phyloP scores from a whole-genome alignment of 139 green algal genomes.

The Edaphochlamys debaryana region DNA sequence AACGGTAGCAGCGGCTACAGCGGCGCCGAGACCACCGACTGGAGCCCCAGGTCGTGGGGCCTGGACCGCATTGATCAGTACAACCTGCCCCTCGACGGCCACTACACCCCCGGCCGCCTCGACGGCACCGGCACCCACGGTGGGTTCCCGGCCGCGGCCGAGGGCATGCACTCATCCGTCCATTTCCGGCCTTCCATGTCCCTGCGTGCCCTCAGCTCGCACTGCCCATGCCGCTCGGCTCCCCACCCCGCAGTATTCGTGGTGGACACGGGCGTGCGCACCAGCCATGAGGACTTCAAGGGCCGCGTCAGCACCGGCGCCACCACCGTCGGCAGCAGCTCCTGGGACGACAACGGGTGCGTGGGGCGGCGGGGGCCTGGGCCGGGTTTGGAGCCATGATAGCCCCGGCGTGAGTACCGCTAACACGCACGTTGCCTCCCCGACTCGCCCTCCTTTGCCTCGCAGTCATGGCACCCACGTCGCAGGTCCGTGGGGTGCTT shows the following conservation, averaged over 20 bases:
- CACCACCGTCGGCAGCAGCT: conserved; percentile 27
- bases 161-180: too few relatives aligned
- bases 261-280: conserved; percentile 52
- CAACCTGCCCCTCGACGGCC: conserved; percentile 18
- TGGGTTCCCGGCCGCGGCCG: too few relatives aligned
- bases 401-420: too few relatives aligned
- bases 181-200: too few relatives aligned
- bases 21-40: not conserved
- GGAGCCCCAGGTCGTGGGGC: conserved; percentile 42
- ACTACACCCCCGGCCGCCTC: conserved; percentile 47
- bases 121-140: conserved; percentile 55
- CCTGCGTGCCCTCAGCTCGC: too few relatives aligned
- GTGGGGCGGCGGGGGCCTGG: too few relatives aligned
- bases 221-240: too few relatives aligned
- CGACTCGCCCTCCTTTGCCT: too few relatives aligned
- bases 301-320: conserved; percentile 41
- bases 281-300: conserved; percentile 48
- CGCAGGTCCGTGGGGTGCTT: conserved; percentile 24
- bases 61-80: conserved; percentile 74
- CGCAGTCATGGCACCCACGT: conserved; percentile 80
- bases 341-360: conserved; percentile 66
- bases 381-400: too few relatives aligned
- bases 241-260: conserved; percentile 38
- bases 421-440: too few relatives aligned
- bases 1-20: not conserved